These are phyloP conservation scores for Ophiocordyceps camponoti-saundersi DNA, from an alignment of 2,329 filamentous ascomycete species.

Conservation along the genomic window DNA sequence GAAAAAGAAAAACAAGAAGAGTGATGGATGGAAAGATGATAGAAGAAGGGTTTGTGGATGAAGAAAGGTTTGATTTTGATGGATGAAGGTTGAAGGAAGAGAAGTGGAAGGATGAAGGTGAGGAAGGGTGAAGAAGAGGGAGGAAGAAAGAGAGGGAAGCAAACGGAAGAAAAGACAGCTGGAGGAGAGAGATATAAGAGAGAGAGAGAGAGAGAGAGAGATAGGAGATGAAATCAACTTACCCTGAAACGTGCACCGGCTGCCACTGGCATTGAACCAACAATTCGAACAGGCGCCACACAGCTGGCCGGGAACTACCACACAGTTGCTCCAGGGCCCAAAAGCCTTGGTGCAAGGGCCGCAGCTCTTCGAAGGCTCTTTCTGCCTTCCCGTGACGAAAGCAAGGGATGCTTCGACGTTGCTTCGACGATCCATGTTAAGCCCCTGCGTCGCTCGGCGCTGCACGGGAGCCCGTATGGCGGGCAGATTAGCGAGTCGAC, in stretches of 20 bases:
- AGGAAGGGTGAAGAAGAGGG: background rate
- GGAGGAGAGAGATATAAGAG: no score
- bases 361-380: conserved; percentile 30
- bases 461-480: conserved; percentile 33
- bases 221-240: conserved; percentile 9
- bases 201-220: background rate
- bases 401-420: conserved; percentile 43
- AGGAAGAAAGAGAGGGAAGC: background rate
- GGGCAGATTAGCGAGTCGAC: conserved; percentile 29
- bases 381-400: conserved; percentile 35
- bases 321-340: conserved; percentile 39
- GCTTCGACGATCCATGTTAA: conserved; percentile 39
- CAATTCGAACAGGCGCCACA: conserved; percentile 46
- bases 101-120: background rate
- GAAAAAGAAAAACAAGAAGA: no score
- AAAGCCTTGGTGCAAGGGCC: conserved; percentile 44
- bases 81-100: background rate
- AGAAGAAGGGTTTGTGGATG: no score
- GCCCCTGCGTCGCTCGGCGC: conserved; percentile 32
- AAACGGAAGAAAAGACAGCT: background rate
- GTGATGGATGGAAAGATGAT: background rate
- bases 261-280: conserved; percentile 45
- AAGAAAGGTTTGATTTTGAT: background rate
- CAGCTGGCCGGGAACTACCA: conserved; percentile 43
- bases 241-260: conserved; percentile 44